Evolutionary conservation across 2,329 filamentous ascomycete genomes (phyloP).

Genomic region (Aspergillus sp.): DNA sequence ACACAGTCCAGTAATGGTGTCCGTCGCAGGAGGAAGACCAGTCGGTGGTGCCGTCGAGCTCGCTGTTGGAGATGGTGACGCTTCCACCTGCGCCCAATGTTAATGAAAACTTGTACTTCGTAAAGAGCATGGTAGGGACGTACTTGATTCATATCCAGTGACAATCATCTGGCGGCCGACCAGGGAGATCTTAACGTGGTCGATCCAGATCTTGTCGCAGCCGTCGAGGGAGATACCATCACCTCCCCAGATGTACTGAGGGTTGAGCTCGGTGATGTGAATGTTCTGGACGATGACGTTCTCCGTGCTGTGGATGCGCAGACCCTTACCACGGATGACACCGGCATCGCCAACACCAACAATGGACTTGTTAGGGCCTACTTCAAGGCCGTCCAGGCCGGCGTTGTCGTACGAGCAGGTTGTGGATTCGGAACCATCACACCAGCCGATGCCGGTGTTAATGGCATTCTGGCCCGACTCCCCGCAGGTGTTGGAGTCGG

Average conservation of each 20-base stretch:
- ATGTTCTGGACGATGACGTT: constrained; percentile 63
- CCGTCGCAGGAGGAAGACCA: constrained; percentile 59
- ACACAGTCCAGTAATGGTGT: constrained; percentile 60
- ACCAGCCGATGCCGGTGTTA: constrained; percentile 52
- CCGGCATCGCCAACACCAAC: constrained; percentile 54
- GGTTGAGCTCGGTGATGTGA: constrained; percentile 54
- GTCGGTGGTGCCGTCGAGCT: constrained; percentile 56
- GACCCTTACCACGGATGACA: constrained; percentile 57
- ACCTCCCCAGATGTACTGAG: constrained; percentile 58
- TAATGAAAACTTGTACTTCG: constrained; percentile 32
- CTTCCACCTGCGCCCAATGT: constrained; percentile 16
- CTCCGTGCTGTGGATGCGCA: constrained; percentile 46
- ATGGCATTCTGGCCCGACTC: constrained; percentile 57
- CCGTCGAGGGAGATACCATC: constrained; percentile 55
- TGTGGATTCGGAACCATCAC: constrained; percentile 52
- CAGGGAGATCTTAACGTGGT: constrained; percentile 45
- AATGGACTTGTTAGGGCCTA: constrained; percentile 58
- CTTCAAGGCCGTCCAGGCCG: constrained; percentile 49
- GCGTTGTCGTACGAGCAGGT: constrained; percentile 52
- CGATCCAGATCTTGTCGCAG: constrained; percentile 46
- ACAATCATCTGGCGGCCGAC: constrained; percentile 35
- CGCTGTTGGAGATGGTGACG: constrained; percentile 53
- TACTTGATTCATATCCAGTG: constrained; percentile 24
- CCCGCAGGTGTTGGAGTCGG: constrained; percentile 35
- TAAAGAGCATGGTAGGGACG: constrained; percentile 50